A percentile compares a stretch with the other conserved stretches of the same genome.
phyloP scores from a whole-genome alignment of 768 basidiomycete species.

The Filobasidium floriforme region DNA sequence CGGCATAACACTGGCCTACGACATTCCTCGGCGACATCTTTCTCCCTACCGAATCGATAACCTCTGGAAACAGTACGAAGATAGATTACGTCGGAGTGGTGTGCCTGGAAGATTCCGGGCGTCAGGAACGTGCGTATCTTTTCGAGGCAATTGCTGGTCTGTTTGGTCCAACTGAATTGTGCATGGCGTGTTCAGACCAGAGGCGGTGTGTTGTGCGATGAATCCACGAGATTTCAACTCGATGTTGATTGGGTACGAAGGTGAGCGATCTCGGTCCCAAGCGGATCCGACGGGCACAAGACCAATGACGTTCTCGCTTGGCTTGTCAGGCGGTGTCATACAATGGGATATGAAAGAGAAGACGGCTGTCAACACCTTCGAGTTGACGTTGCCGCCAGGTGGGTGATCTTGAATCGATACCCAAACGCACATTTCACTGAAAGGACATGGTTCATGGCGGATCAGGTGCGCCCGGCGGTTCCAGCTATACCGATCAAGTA shows the following conservation, averaged over 20 bases:
- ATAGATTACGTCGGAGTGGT: slow-evolving; percentile 51
- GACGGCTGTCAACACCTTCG: slow-evolving; percentile 54
- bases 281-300: slow-evolving; percentile 17
- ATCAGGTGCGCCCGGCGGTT: slow-evolving; percentile 64
- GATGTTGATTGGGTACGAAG: slow-evolving; percentile 67
- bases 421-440: too few species aligned
- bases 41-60: slow-evolving; percentile 66
- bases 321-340: slow-evolving; percentile 45
- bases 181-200: slow-evolving; percentile 49
- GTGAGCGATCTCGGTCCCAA: slow-evolving; percentile 44
- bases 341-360: slow-evolving; percentile 46
- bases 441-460: not conserved
- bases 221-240: slow-evolving; percentile 69
- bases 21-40: slow-evolving; percentile 60
- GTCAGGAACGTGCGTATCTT: not conserved
- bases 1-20: slow-evolving; percentile 65
- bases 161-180: too few species aligned
- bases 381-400: slow-evolving; percentile 62
- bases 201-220: slow-evolving; percentile 57
- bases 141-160: not conserved
- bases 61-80: slow-evolving; percentile 66
- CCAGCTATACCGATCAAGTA: slow-evolving; percentile 56
- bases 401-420: too few species aligned
- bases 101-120: slow-evolving; percentile 29
- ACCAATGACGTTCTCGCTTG: slow-evolving; percentile 18